A percentile compares a stretch with the other conserved stretches of the same genome.
Evolutionary conservation across 768 basidiomycete species (phyloP).

Genomic region (Scleroderma bovista): DNA sequence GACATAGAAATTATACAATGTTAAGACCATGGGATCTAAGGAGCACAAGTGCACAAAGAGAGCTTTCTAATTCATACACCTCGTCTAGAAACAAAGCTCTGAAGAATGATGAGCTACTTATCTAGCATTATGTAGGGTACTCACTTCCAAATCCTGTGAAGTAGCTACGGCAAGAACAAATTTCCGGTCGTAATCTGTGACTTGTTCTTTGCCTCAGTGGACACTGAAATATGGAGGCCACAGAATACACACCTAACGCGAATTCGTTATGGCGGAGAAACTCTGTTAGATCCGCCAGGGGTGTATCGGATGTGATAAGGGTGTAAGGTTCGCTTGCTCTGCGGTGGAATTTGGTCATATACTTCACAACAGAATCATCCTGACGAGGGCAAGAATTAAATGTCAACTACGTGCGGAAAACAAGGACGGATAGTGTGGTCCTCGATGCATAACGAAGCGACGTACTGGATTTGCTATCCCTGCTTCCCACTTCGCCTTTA

Average conservation of each 20-base stretch:
- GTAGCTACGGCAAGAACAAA: slow-evolving; percentile 83
- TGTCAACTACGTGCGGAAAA: too few species aligned
- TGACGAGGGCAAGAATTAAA: slow-evolving; percentile 21
- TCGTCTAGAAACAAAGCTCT: slow-evolving; percentile 28
- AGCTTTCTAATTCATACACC: slow-evolving; percentile 11
- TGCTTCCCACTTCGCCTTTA: slow-evolving; percentile 78
- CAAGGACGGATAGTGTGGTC: neutral
- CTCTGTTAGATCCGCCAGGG: slow-evolving; percentile 73
- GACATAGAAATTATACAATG: too few species aligned
- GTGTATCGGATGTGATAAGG: slow-evolving; percentile 74
- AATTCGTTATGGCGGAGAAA: slow-evolving; percentile 73
- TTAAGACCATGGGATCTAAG: too few species aligned
- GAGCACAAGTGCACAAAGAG: neutral
- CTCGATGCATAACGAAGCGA: slow-evolving; percentile 1
- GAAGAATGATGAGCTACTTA: neutral
- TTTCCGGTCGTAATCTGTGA: slow-evolving; percentile 77
- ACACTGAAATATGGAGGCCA: neutral
- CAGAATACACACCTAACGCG: slow-evolving; percentile 53
- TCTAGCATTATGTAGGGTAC: neutral
- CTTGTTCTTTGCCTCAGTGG: slow-evolving; percentile 33
- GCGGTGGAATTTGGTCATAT: slow-evolving; percentile 74
- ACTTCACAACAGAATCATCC: slow-evolving; percentile 64
- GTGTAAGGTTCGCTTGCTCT: slow-evolving; percentile 62
- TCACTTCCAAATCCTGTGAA: slow-evolving; percentile 58
- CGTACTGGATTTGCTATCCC: slow-evolving; percentile 66